Evolutionary conservation across 495 filamentous ascomycete genomes (phyloP).

Genomic region (Aspergillus diversus): DNA sequence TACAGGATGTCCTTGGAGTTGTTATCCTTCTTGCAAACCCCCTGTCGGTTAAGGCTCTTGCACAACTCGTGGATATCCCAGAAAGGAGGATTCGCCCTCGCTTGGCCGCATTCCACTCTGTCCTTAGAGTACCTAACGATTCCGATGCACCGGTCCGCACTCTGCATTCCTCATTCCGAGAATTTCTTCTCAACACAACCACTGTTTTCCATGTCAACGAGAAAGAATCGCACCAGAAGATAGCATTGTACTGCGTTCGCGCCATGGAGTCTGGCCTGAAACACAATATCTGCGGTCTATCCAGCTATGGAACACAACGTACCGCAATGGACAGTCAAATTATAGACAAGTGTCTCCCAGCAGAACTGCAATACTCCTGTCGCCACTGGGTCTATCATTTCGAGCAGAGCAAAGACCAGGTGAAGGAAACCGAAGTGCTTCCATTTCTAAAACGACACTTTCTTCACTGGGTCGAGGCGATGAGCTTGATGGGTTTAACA

Average conservation of each 20-base stretch:
- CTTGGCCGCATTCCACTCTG: conserved; percentile 20
- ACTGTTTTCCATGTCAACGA: conserved; percentile 35
- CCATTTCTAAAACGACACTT: conserved; percentile 47
- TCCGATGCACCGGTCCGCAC: conserved; percentile 5
- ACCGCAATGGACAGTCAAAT: conserved; percentile 29
- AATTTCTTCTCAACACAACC: conserved; percentile 27
- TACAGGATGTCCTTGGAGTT: conserved; percentile 24
- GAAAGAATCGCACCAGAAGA: conserved; percentile 1
- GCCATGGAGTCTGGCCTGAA: conserved; percentile 32
- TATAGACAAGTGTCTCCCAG: conserved; percentile 30
- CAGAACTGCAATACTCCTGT: conserved; percentile 45
- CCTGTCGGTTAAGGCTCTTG: conserved; percentile 20
- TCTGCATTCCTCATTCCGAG: conserved; percentile 30
- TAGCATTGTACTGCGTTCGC: conserved; percentile 6
- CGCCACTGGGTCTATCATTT: conserved; percentile 53
- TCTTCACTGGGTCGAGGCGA: conserved; percentile 50
- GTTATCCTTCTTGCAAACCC: conserved; percentile 31
- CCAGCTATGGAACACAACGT: conserved; percentile 25
- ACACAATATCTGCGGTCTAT: conserved; percentile 43
- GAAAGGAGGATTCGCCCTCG: background rate
- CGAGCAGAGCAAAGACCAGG: conserved; percentile 27
- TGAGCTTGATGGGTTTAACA: conserved; percentile 38
- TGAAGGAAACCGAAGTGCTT: conserved; percentile 28
- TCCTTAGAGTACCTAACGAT: conserved; percentile 30
- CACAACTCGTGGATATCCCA: conserved; percentile 16